Conservation (phyloP, 1,284 basidiomycete genomes). For the Phylloporus sp. region DNA sequence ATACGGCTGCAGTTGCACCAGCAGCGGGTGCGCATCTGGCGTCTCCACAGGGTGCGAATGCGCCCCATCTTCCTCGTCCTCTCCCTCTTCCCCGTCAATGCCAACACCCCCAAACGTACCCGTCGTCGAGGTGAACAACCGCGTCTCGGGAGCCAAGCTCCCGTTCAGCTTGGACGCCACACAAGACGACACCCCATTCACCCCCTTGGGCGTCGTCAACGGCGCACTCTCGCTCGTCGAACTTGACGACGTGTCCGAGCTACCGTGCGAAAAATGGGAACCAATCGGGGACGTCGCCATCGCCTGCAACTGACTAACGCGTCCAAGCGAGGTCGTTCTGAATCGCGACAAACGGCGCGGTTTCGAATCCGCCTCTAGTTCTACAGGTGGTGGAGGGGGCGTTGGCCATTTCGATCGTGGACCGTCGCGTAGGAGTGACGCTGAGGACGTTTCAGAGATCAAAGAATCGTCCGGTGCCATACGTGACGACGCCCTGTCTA, state of each 20-base stretch:
- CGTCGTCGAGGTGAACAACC: conserved; percentile 36
- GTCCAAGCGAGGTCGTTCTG: conserved; percentile 34
- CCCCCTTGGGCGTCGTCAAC: conserved; percentile 23
- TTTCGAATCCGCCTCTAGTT: conserved; percentile 26
- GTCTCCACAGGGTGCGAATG: conserved; percentile 38
- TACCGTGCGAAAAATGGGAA: conserved; percentile 28
- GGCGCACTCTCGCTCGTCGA: conserved; percentile 26
- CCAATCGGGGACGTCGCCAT: conserved; percentile 25
- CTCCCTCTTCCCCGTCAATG: conserved; percentile 24
- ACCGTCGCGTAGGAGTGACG: conserved; percentile 24
- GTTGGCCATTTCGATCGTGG: conserved; percentile 35
- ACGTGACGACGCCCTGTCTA: conserved; percentile 6
- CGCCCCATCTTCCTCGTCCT: conserved; percentile 12
- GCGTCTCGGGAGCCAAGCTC: conserved; percentile 29
- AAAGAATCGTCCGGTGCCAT: conserved; percentile 14
- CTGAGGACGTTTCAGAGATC: conserved; percentile 21
- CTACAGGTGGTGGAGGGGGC: conserved; percentile 34
- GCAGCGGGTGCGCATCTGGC: conserved; percentile 28
- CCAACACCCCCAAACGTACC: conserved; percentile 44
- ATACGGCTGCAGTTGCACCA: conserved; percentile 65
- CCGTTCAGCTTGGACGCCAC: conserved; percentile 13
- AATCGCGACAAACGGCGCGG: conserved; percentile 35
- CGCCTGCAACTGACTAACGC: conserved; percentile 29
- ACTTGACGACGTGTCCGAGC: conserved; percentile 30
- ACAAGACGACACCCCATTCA: conserved; percentile 10